A percentile compares a stretch with the other conserved stretches of the same genome.
These are phyloP conservation scores for Leccinum olivaceopallidum DNA, from an alignment of 768 basidiomycete species.

Conservation along the genomic window DNA sequence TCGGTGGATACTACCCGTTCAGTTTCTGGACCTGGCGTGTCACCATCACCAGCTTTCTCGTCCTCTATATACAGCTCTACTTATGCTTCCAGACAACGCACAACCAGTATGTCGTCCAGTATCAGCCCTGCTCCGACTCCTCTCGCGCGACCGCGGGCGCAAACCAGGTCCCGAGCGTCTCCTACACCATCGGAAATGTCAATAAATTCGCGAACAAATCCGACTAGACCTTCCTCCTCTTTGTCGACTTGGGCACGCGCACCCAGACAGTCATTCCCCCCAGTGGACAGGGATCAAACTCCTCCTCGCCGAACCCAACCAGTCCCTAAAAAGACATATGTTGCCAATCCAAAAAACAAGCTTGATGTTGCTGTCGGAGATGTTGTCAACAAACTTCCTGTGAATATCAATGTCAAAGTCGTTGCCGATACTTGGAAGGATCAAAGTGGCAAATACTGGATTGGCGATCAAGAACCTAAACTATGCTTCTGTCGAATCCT, in stretches of 20 bases:
- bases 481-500: slow-evolving; percentile 91
- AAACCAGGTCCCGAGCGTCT: slow-evolving; percentile 50
- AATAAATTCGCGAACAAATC: slow-evolving; percentile 47
- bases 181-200: slow-evolving; percentile 66
- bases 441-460: slow-evolving; percentile 95
- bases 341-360: slow-evolving; percentile 88
- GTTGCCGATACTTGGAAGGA: slow-evolving; percentile 88
- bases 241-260: slow-evolving; percentile 69
- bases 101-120: slow-evolving; percentile 58
- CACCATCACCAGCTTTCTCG: slow-evolving; percentile 35
- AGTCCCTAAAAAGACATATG: slow-evolving; percentile 63
- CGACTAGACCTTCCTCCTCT: slow-evolving; percentile 43
- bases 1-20: slow-evolving; percentile 55
- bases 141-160: slow-evolving; percentile 41
- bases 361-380: slow-evolving; percentile 92
- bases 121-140: slow-evolving; percentile 35
- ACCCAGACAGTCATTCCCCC: slow-evolving; percentile 61
- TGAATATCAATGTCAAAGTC: slow-evolving; percentile 80
- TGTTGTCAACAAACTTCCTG: slow-evolving; percentile 85
- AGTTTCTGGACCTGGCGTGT: slow-evolving; percentile 62
- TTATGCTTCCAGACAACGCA: slow-evolving; percentile 83
- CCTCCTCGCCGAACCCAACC: slow-evolving; percentile 44
- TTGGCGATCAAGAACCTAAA: slow-evolving; percentile 87
- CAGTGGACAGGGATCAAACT: slow-evolving; percentile 43
- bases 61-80: slow-evolving; percentile 58